These are phyloP conservation scores for Coemansia sp. DNA, from an alignment of 192 early-diverging fungal species.

Conservation along the genomic window DNA sequence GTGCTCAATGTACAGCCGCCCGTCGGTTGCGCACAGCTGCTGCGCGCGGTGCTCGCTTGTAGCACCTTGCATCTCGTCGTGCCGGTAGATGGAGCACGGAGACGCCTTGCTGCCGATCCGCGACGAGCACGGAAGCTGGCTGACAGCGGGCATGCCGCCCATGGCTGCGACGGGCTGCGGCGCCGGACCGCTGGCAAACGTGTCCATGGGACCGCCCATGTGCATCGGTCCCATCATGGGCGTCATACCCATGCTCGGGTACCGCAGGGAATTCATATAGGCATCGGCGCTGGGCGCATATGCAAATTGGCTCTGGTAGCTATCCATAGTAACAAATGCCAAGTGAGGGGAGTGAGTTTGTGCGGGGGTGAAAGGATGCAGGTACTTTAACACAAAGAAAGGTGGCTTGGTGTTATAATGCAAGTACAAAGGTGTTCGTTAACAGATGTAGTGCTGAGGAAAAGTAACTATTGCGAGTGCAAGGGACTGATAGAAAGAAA, in stretches of 20 bases:
- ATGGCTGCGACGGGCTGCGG: neutral
- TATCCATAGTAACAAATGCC: constrained; percentile 27
- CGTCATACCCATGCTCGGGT: constrained; percentile 34
- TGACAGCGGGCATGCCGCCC: constrained; percentile 3
- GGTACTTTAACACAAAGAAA: constrained; percentile 9
- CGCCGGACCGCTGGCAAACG: constrained; percentile 5
- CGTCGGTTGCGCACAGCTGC: constrained; percentile 42
- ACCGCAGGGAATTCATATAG: constrained; percentile 34
- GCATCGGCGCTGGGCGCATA: constrained; percentile 39
- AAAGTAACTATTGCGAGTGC: constrained; percentile 10
- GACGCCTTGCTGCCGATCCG: constrained; percentile 17
- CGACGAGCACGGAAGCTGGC: constrained; percentile 15
- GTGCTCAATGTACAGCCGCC: constrained; percentile 46
- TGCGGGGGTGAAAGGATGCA: neutral
- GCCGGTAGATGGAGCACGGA: constrained; percentile 47
- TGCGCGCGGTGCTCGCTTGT: constrained; percentile 34
- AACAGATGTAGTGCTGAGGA: constrained; percentile 8
- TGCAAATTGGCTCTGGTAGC: constrained; percentile 51
- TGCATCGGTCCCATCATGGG: constrained; percentile 41
- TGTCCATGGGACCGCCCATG: constrained; percentile 12
- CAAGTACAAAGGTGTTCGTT: constrained; percentile 15
- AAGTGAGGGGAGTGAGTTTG: constrained; percentile 1
- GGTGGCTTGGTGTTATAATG: constrained; percentile 6
- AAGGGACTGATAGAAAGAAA: neutral
- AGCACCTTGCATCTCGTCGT: constrained; percentile 21